These are phyloP conservation scores for Emiliania huxleyi DNA, from an alignment of 78 protist genomes.

Conservation along the genomic window DNA sequence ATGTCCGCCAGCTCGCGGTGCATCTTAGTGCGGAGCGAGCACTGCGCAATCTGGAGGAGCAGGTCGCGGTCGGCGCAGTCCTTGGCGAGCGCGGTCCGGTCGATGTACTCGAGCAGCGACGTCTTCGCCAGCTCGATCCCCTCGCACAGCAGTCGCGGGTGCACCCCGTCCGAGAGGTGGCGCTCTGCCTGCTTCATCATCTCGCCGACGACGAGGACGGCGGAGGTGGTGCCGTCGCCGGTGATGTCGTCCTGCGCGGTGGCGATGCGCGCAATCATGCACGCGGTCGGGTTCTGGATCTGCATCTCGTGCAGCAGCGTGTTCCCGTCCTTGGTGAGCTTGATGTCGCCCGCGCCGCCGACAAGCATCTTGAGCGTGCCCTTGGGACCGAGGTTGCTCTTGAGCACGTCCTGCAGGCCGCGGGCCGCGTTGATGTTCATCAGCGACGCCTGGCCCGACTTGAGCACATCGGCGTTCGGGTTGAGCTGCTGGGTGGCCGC, in stretches of 20 bases:
- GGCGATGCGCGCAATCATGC: slow-evolving; percentile 98
- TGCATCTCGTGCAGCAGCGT: slow-evolving; percentile 67
- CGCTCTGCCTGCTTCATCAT: slow-evolving; percentile 89
- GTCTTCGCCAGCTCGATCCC: slow-evolving; percentile 94
- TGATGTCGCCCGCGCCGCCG: slow-evolving; percentile 96
- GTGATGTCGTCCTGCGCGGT: slow-evolving; percentile 98
- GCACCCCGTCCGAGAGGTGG: slow-evolving; percentile 93
- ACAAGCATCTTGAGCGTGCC: slow-evolving; percentile 85
- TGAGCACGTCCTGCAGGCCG: slow-evolving; percentile 91
- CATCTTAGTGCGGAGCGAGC: slow-evolving; percentile 91
- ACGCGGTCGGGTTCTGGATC: slow-evolving; percentile 99
- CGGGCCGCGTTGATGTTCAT: slow-evolving; percentile 92
- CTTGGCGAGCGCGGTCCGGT: background rate
- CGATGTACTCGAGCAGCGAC: slow-evolving; percentile 70
- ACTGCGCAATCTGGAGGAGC: slow-evolving; percentile 78
- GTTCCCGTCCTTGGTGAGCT: slow-evolving; percentile 98
- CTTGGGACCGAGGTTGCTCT: slow-evolving; percentile 98
- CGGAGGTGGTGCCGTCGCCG: slow-evolving; percentile 99
- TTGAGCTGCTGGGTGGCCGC: slow-evolving; percentile 49
- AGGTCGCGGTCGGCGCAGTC: slow-evolving; percentile 73
- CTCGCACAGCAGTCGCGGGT: slow-evolving; percentile 95
- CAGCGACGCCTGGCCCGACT: slow-evolving; percentile 60
- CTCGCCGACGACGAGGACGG: slow-evolving; percentile 97
- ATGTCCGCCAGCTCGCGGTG: slow-evolving; percentile 71
- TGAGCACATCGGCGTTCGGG: slow-evolving; percentile 76